Evolutionary conservation across 768 basidiomycete species (phyloP), one percentile per base, ranked within the genome.

Genomic region (Trametes gibbosa): DNA sequence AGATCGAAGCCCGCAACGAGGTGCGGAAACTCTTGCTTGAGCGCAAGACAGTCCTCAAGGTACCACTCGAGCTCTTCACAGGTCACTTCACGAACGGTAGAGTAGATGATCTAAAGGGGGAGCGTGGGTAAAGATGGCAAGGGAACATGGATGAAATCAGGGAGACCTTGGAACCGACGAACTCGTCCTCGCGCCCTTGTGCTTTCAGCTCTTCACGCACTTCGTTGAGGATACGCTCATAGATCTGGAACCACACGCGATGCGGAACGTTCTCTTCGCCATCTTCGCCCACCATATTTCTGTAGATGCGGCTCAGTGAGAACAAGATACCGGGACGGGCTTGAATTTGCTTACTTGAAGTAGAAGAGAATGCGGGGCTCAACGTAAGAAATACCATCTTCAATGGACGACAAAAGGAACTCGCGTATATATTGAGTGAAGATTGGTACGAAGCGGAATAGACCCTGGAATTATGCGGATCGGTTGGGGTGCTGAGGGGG

Each of bases 1-100:
- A 92, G 78, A 73, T 92, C 90, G 64, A 91, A 92, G 2, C 87
- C 89, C 42, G 82, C 81, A 46, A 92, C 86, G 34, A 89, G 71
- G 63, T 89, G 79, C 21, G 89, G 89, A 66, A 89, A 91, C 55
- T 83, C 81, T 67, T 87, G 81, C 70, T 90, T 91, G 59, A 92
- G 74, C 8, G 75, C 73, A 52, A 92, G 82, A 63, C 90, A 89
- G 63, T 92, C 90, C 56, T 88, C 85, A n/a, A 84, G 70, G 68
- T 84, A 85, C 80, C 79, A 83, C 27, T 81, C 79, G 14, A 92
- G 67, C 57, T 83, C 81, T 46, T 86, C 82, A 8, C 75, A 71
- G 1, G 80, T 75, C 47, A 86, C 76, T 59, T 78, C 73, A 24
- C 85, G 80, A 43, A 89, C 65, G 0, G 87, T 86, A 4, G 81